Evolutionary conservation across 179 eudicot species (phyloP).

Genomic region (Spergularia azorica): DNA sequence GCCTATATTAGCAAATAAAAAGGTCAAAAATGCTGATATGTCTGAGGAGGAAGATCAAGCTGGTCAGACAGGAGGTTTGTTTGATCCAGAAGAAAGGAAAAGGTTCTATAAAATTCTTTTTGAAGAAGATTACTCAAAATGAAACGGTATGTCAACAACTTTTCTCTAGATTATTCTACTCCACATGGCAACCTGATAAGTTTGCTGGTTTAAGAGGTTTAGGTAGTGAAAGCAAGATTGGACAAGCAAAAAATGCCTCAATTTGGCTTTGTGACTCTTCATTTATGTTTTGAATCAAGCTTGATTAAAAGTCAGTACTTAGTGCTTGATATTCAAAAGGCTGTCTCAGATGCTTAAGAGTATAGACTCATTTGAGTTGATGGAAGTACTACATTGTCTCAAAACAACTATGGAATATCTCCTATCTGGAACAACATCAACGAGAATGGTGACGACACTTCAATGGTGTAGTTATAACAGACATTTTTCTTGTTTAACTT

Average conservation of each 20-base stretch:
- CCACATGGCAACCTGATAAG: not conserved
- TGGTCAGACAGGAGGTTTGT: conserved; percentile 61
- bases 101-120: conserved; percentile 85
- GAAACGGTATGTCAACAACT: conserved; percentile 2
- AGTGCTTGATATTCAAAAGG: not conserved
- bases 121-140: conserved; percentile 41
- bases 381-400: too few species aligned
- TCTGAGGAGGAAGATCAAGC: conserved; percentile 54
- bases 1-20: conserved; percentile 40
- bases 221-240: not conserved
- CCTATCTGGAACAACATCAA: too few species aligned
- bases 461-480: not conserved
- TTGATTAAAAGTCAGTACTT: not conserved
- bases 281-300: not conserved
- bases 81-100: conserved; percentile 90
- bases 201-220: conserved; percentile 2
- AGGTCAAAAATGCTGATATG: conserved; percentile 28
- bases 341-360: too few species aligned
- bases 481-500: not conserved
- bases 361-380: too few species aligned
- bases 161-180: not conserved
- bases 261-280: not conserved
- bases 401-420: too few species aligned
- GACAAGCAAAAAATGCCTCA: not conserved
- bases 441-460: too few species aligned